Conservation (phyloP, 768 basidiomycete genomes). For the Rhodotorula taiwanensis region DNA sequence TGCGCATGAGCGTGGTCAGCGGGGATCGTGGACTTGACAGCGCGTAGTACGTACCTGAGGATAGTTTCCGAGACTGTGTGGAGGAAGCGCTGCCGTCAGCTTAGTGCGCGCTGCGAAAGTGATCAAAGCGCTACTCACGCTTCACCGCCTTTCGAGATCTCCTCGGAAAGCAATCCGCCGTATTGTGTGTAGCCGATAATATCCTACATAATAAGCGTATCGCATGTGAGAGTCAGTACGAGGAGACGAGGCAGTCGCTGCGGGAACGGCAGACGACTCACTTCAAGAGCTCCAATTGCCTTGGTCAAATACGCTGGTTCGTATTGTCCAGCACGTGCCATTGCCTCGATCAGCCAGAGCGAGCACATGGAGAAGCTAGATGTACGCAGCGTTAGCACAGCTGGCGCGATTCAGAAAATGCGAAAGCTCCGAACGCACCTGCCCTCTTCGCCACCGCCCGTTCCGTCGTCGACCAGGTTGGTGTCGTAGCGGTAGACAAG, state of each 20-base stretch:
- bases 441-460: constrained; percentile 52
- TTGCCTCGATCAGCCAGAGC: constrained; percentile 59
- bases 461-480: constrained; percentile 76
- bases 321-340: constrained; percentile 77
- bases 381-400: neutral
- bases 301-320: constrained; percentile 60
- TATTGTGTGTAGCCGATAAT: constrained; percentile 72
- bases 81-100: neutral
- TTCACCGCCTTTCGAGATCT: constrained; percentile 48
- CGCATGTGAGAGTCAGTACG: neutral
- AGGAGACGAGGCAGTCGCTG: constrained; percentile 51
- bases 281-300: constrained; percentile 79
- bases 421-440: neutral
- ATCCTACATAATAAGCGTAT: constrained; percentile 55
- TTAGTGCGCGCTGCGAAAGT: constrained; percentile 21
- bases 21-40: too few species aligned
- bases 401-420: constrained; percentile 46
- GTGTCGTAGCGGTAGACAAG: constrained; percentile 83
- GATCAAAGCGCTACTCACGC: constrained; percentile 51
- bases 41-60: constrained; percentile 39
- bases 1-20: constrained; percentile 31
- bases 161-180: constrained; percentile 70
- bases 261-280: constrained; percentile 42
- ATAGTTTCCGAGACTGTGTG: neutral
- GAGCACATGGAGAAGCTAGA: constrained; percentile 55